phyloP scores from a whole-genome alignment of 2,329 filamentous ascomycete genomes.

The Cordyceps farinosa region DNA sequence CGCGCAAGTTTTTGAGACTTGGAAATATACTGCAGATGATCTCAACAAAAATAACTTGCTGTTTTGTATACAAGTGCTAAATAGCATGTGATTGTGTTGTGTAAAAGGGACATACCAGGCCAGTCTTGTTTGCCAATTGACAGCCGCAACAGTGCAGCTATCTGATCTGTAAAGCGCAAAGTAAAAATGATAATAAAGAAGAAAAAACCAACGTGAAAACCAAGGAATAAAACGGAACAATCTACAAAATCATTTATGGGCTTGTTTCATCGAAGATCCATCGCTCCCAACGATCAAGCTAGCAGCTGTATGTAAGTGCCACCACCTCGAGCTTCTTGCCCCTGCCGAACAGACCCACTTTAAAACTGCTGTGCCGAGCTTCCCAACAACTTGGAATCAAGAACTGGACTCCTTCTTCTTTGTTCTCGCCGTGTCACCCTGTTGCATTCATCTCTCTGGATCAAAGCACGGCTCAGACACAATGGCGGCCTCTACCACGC shows the following conservation, averaged over 20 bases:
- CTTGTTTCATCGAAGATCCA: too few relatives aligned
- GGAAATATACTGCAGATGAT: not conserved
- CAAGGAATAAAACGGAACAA: not conserved
- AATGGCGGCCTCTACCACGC: constrained; percentile 34
- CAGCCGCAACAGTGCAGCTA: not conserved
- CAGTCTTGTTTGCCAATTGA: not conserved
- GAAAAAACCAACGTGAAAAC: not conserved
- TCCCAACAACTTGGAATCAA: constrained; percentile 11
- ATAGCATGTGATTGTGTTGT: constrained; percentile 9
- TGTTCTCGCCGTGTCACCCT: not conserved
- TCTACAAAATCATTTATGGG: too few relatives aligned
- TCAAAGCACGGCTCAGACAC: constrained; percentile 5
- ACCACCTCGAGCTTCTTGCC: not conserved
- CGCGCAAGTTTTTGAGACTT: not conserved
- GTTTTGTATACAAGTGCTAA: not conserved
- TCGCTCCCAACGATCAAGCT: not conserved
- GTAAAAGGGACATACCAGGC: not conserved
- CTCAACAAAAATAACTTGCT: not conserved
- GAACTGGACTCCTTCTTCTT: not conserved
- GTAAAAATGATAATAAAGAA: too few relatives aligned
- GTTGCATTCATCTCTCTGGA: not conserved
- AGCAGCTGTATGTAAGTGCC: not conserved
- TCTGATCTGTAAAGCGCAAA: not conserved
- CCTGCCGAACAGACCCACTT: constrained; percentile 9
- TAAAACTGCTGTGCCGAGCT: constrained; percentile 12